Conservation (phyloP, 2,329 filamentous ascomycete species). For the Cladosporium sp. region DNA sequence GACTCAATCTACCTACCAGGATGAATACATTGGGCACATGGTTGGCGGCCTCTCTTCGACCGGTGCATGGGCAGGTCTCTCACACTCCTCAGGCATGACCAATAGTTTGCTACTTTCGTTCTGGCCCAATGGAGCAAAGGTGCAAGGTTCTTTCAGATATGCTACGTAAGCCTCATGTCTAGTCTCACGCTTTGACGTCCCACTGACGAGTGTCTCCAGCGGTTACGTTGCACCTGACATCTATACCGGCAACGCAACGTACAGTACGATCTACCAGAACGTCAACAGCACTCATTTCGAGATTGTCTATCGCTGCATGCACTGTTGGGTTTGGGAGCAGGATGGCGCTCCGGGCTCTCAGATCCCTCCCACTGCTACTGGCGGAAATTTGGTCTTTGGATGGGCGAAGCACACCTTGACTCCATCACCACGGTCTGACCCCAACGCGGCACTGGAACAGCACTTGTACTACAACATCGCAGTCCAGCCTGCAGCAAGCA, state of each 20-base stretch:
- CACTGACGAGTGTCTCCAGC: not conserved
- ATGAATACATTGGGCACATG: constrained; percentile 58
- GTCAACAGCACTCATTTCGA: constrained; percentile 59
- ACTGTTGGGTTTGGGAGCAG: constrained; percentile 43
- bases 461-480: constrained; percentile 55
- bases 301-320: constrained; percentile 60
- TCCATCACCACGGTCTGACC: constrained; percentile 28
- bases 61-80: constrained; percentile 59
- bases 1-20: constrained; percentile 36
- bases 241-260: constrained; percentile 59
- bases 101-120: constrained; percentile 55
- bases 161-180: constrained; percentile 32
- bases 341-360: constrained; percentile 36
- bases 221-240: constrained; percentile 57
- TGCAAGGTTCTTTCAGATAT: constrained; percentile 57
- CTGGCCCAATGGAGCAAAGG: constrained; percentile 51
- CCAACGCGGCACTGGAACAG: constrained; percentile 46
- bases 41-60: constrained; percentile 40
- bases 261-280: constrained; percentile 58
- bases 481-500: constrained; percentile 41
- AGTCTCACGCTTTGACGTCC: not conserved
- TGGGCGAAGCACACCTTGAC: constrained; percentile 27
- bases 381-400: constrained; percentile 27
- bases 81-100: constrained; percentile 55
- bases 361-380: constrained; percentile 31